These are phyloP conservation scores for Suillus subaureus DNA, from an alignment of 768 basidiomycete species.

Conservation along the genomic window DNA sequence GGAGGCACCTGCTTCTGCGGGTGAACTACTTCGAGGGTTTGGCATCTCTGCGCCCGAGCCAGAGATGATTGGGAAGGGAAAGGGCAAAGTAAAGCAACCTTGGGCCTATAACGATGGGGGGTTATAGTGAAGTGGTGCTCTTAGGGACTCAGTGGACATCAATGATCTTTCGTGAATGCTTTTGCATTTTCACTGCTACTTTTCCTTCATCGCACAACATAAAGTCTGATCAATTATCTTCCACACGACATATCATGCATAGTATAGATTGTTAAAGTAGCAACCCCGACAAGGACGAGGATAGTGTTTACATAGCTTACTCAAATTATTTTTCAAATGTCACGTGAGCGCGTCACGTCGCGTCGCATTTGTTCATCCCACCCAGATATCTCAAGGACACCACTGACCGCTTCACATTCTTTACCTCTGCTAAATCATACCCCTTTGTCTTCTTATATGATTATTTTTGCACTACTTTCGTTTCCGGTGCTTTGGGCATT, in stretches of 20 bases:
- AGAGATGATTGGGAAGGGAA: constrained; percentile 55
- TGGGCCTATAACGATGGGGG: constrained; percentile 31
- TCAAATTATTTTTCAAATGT: not conserved
- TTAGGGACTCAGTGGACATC: constrained; percentile 3
- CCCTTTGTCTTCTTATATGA: constrained; percentile 3
- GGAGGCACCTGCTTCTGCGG: constrained; percentile 49
- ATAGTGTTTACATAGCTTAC: constrained; percentile 8
- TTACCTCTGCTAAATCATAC: not conserved
- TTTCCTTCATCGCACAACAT: not conserved
- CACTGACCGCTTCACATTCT: not conserved
- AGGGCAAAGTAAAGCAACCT: constrained; percentile 60
- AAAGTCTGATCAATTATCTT: constrained; percentile 28
- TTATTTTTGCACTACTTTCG: constrained; percentile 6
- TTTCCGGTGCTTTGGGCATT: constrained; percentile 12
- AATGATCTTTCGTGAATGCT: constrained; percentile 3
- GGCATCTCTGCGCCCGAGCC: constrained; percentile 22
- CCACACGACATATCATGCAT: constrained; percentile 34
- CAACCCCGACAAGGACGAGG: constrained; percentile 25
- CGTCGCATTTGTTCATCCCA: not conserved
- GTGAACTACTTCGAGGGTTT: constrained; percentile 18
- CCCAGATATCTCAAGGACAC: not conserved
- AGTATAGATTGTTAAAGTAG: constrained; percentile 36
- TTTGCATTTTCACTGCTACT: constrained; percentile 1
- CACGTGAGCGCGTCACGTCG: constrained; percentile 27
- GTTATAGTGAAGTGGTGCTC: constrained; percentile 9